Base-by-base conservation (phyloP, 2,329 filamentous ascomycete species). In the Exophiala dermatitidis region DNA sequence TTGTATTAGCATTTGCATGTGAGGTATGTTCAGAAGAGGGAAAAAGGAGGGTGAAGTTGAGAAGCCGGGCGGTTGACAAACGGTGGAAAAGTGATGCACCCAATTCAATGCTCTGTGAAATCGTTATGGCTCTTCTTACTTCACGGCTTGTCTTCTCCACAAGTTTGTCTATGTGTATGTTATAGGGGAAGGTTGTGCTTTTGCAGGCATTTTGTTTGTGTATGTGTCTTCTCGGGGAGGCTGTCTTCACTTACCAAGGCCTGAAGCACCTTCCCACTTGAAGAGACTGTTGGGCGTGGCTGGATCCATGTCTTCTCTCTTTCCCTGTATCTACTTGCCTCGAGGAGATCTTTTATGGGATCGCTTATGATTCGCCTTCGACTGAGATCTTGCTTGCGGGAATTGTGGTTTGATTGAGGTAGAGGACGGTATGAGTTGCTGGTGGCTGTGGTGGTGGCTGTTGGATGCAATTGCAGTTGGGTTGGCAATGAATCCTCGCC, bases 231-330 rank as follows among this genome's bases (percentile, higher is more conserved):
- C 4, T 31, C 4, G 19, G 33, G 29, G n/a, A 8, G 19, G 7
- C 30, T 4, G 10, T 4, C 9, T 46, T 26, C 8, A 53, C 59
- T 59, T 56, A 60, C 60, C 60, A 8, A 63, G 56, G 6, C 59
- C 58, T 12, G 60, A 58, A 3, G 60, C 57, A 10, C 55, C 42
- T 49, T 63, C 60, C 60, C 60, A 63, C 38, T 49, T 52, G 45
- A 59, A 61, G n/a, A 55, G 59, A 30, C 50, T 54, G 38, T 59
- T 62, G 30, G 60, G 60, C 4, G 54, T 47, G n/a, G 57, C 54
- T 5, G 52, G 57, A 37, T 59, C 57, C 57, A 59, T 59, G 10
- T 48, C 12, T 19, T 9, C 2, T 29, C 19, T 8, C 8, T 47
- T 43, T 43, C 9, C 19, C 41, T n/a, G 10, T 12, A 43, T n/a